A percentile compares a stretch with the other conserved stretches of the same genome.
Evolutionary conservation across 768 basidiomycete species (phyloP).

Genomic region (Suillus fuscotomentosus): DNA sequence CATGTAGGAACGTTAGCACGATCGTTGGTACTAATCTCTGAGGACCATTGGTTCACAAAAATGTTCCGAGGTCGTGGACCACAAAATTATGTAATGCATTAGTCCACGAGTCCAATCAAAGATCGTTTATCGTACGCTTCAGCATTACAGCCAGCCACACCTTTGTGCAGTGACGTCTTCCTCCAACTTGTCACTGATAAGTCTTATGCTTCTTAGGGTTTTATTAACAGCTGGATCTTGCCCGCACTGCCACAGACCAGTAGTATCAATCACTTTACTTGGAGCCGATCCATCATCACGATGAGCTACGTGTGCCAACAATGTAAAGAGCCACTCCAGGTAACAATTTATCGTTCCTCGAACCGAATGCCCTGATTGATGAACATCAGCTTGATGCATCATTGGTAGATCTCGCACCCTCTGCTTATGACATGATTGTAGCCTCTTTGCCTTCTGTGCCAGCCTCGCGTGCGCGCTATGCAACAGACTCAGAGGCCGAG

Average conservation of each 20-base stretch:
- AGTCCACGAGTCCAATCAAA: background rate
- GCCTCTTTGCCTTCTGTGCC: constrained; percentile 61
- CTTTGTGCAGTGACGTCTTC: background rate
- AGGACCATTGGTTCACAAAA: background rate
- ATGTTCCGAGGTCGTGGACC: background rate
- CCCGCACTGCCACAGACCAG: background rate
- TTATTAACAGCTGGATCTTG: background rate
- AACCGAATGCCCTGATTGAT: constrained; percentile 8
- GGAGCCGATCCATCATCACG: background rate
- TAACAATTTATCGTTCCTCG: constrained; percentile 24
- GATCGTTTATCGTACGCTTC: background rate
- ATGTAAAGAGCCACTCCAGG: constrained; percentile 89
- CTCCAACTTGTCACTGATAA: background rate
- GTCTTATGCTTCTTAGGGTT: background rate
- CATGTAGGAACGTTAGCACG: background rate
- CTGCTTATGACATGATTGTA: constrained; percentile 84
- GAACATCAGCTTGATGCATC: constrained; percentile 76
- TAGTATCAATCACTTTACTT: background rate
- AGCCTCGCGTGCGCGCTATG: constrained; percentile 34
- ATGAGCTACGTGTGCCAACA: constrained; percentile 75
- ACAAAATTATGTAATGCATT: background rate
- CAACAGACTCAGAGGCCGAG: constrained; percentile 37
- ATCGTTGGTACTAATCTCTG: background rate
- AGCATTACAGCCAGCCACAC: background rate
- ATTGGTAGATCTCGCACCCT: constrained; percentile 81